phyloP scores from a whole-genome alignment of 2,329 filamentous ascomycete genomes.

The Lachnellula hyalina region DNA sequence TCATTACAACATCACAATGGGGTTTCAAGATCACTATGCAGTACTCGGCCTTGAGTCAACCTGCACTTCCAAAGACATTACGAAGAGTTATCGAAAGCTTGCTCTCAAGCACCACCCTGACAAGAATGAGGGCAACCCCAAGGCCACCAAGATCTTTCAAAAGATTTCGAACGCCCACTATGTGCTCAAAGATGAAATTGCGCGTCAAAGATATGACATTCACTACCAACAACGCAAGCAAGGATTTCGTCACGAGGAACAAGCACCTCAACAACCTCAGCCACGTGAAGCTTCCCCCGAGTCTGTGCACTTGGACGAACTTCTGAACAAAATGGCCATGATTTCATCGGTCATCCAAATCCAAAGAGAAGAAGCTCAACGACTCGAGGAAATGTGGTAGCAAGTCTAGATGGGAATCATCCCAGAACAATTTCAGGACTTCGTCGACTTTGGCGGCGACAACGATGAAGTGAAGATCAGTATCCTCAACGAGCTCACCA shows the following conservation, averaged over 20 bases:
- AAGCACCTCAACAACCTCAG: background rate
- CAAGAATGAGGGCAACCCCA: background rate
- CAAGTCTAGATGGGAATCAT: background rate
- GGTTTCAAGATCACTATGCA: background rate
- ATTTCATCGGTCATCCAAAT: background rate
- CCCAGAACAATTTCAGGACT: background rate
- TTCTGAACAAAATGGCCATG: background rate
- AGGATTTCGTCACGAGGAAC: background rate
- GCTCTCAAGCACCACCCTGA: constrained; percentile 1
- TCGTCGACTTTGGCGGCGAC: background rate
- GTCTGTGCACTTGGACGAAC: background rate
- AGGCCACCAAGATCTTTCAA: background rate
- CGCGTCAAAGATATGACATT: background rate
- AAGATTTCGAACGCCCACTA: background rate
- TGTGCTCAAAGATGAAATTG: background rate
- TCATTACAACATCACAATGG: background rate
- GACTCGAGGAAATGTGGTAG: background rate
- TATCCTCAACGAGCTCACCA: background rate
- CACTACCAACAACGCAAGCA: background rate
- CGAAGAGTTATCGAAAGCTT: background rate
- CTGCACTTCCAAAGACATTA: background rate
- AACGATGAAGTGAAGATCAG: background rate
- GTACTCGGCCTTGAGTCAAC: background rate
- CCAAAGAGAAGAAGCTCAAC: background rate
- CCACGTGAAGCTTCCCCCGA: background rate